Evolutionary conservation across 2,329 filamentous ascomycete genomes (phyloP), one percentile per base, ranked within the genome.

Genomic region (Hypomyces rosellus): DNA sequence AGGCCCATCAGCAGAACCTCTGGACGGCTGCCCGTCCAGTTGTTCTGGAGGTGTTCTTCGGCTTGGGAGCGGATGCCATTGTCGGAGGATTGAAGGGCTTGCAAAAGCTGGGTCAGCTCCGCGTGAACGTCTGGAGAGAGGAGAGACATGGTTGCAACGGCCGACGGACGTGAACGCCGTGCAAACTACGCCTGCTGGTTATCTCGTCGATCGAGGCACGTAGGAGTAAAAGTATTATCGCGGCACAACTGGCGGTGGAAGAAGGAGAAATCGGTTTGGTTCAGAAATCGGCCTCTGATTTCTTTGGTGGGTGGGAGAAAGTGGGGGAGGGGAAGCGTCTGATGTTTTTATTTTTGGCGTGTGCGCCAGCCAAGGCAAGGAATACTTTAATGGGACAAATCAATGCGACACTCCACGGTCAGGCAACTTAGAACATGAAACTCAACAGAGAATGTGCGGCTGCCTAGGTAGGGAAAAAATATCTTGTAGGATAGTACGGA

Each of bases 1-100:
- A 99, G 75, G 57, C 91, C 93, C 86, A 97, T 93, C 65, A 99
- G 74, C 59, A 97, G 77, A 60, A 95, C 79, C 63, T 96, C 91
- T 34, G 93, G 91, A 54, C 87, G 82, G 51, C 82, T 78, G 55
- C 75, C 74, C 34, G 90, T 87, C 93, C 93, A 99, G 76, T 90
- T 91, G 70, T 82, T 88, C 68, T 89, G 88, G 55, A 99, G 76
- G 68, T 91, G 86, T 57, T 95, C 89, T 71, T 99, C 93, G 47
- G 92, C 92, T 68, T 89, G 83, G 30, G 87, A 82, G 66, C 93
- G 86, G 61, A 89, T 78, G 52, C 77, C 77, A 73, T 99, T 99
- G 73, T 99, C 92, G 61, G 89, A 74, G 44, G 89, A 92, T 73
- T 93, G 88, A 57, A 99, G 82, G 60, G 86, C 91, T 73, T 88